phyloP scores from a whole-genome alignment of 305 asterid genomes.

The Fraxinus floribunda region DNA sequence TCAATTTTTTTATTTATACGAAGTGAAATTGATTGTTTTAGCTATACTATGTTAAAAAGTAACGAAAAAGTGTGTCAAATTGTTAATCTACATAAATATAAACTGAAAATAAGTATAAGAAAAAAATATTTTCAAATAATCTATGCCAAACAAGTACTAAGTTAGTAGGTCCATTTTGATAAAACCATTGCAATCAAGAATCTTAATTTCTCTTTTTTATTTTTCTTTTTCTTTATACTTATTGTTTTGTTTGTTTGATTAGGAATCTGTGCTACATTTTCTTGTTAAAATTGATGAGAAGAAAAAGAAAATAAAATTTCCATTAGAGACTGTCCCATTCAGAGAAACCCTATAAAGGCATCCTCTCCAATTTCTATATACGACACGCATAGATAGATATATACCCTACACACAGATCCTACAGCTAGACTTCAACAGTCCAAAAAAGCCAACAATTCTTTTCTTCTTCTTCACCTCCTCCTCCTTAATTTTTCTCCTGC shows the following conservation, averaged over 20 bases:
- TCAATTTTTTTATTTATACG: neutral
- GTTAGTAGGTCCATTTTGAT: neutral
- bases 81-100: neutral
- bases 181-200: neutral
- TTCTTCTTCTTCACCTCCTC: too few relatives aligned
- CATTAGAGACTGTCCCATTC: slow-evolving; percentile 17
- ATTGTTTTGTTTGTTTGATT: neutral
- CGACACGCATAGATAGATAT: neutral
- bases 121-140: too few relatives aligned
- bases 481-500: neutral
- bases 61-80: neutral
- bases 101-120: too few relatives aligned
- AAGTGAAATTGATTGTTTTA: neutral
- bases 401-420: slow-evolving; percentile 30
- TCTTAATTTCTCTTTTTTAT: neutral
- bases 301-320: slow-evolving; percentile 20
- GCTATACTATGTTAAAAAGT: neutral
- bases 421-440: slow-evolving; percentile 22
- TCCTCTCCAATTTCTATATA: slow-evolving; percentile 31
- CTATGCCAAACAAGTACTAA: neutral
- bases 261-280: slow-evolving; percentile 4
- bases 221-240: too few relatives aligned
- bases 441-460: slow-evolving; percentile 7
- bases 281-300: neutral
- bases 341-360: slow-evolving; percentile 32